Conservation (phyloP, 78 protist genomes). For the Protostelium mycophagum region DNA sequence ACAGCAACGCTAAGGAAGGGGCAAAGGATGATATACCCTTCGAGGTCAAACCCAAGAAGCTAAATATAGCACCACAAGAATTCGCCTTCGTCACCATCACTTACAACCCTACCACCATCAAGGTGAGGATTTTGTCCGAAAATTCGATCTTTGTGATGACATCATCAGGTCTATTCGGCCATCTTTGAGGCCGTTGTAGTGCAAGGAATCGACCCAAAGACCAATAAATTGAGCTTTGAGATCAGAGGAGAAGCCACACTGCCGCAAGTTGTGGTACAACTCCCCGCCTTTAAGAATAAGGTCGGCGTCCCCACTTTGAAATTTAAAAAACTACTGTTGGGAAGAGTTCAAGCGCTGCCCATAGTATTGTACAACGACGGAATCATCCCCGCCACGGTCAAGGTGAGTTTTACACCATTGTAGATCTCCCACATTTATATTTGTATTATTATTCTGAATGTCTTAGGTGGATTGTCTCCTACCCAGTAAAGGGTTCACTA, state of each 20-base stretch:
- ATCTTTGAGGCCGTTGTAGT: slow-evolving; percentile 63
- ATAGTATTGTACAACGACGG: slow-evolving; percentile 50
- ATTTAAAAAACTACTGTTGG: slow-evolving; percentile 7
- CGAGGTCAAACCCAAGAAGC: slow-evolving; percentile 17
- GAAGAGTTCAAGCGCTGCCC: neutral
- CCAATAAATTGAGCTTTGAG: slow-evolving; percentile 39
- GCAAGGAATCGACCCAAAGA: slow-evolving; percentile 24
- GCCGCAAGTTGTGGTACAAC: slow-evolving; percentile 42
- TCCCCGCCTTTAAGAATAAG: neutral
- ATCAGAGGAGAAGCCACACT: slow-evolving; percentile 75
- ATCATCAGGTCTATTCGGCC: slow-evolving; percentile 20
- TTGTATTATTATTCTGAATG: neutral
- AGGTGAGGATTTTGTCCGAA: too few relatives aligned
- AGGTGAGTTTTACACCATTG: too few relatives aligned
- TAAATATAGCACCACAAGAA: slow-evolving; percentile 68
- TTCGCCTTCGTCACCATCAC: slow-evolving; percentile 49
- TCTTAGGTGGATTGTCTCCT: neutral
- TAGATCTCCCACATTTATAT: too few relatives aligned
- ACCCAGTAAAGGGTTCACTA: neutral
- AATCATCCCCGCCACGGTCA: slow-evolving; percentile 28
- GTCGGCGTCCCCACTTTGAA: neutral
- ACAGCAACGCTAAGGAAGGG: neutral
- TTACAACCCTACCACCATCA: slow-evolving; percentile 56
- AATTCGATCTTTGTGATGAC: too few relatives aligned
- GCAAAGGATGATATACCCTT: neutral